Base-by-base conservation (phyloP, 1,139 yeast species). In the Kodamaea sp. region DNA sequence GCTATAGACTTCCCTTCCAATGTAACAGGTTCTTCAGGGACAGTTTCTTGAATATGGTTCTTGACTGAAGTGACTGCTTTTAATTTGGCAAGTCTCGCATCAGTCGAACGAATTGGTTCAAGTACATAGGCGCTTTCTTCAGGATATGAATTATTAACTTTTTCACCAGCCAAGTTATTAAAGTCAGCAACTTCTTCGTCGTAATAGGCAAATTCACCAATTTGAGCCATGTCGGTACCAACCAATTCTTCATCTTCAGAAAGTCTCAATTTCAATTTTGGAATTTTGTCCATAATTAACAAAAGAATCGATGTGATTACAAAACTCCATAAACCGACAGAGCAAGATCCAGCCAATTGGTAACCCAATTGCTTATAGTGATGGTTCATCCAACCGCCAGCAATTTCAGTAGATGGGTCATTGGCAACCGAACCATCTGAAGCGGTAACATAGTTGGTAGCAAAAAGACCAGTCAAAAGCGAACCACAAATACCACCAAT, bases 381-480 rank as follows among this genome's bases (percentile, higher is more conserved):
- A 59, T 87, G 94, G 73, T 87, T 88, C 55, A 90, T 69, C 97
- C 98, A 90, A 42, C 98, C 97, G 55, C 96, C 95, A 27, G 58
- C 70, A 49, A 87, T 86, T n/a, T 60, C 71, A 8, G 54, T 40
- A n/a, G 58, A 30, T 27, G 68, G 62, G 41, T 62, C 60, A 30
- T 75, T 72, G 26, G 72, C 67, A 35, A 81, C 85, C 36, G 83
- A 79, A 40, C 81, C 87, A 49, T 71, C 87, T 43, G 87, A 65
- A 31, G 87, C 89, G 36, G 95, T 84, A 51, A 90, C 79, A 65
- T 90, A 89, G 67, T 89, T 94, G 39, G 96, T 95, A 27, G 97
- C 96, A 60, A 90, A 90, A 48, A 90, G 71, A 55, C 96, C 97
- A 31, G 97, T 90, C 66, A 87, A 63, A 24, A 84, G 68, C 27